Conservation (phyloP, 1,284 basidiomycete genomes). For the Cryptococcus sp. region DNA sequence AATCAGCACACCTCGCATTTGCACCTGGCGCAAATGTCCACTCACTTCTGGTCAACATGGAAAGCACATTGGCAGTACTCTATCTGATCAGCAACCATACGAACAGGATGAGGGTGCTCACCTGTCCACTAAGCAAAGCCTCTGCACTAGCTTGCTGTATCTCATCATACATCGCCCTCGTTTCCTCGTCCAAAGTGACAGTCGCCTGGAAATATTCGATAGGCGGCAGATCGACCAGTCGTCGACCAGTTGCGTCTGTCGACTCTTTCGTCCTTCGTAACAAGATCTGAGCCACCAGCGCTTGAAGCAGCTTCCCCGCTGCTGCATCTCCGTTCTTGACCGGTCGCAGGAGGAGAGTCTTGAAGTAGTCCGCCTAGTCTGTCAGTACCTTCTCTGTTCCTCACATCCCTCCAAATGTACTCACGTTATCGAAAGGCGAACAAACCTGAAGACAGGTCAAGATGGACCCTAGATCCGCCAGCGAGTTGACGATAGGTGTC, state of each 20-base stretch:
- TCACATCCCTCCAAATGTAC: no score
- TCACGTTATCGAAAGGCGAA: conserved; percentile 64
- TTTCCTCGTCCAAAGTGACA: conserved; percentile 62
- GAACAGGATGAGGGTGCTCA: conserved; percentile 3
- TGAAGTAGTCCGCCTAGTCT: conserved; percentile 65
- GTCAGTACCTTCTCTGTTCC: not conserved
- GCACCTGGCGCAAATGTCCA: no score
- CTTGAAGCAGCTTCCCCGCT: conserved; percentile 69
- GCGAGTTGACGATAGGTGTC: conserved; percentile 85
- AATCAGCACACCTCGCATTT: no score
- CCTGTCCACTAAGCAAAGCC: conserved; percentile 53
- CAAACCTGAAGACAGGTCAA: conserved; percentile 75
- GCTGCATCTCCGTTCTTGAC: conserved; percentile 60
- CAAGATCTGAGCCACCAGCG: conserved; percentile 74
- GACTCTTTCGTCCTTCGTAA: conserved; percentile 83
- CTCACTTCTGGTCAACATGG: conserved; percentile 66
- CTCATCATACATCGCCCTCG: conserved; percentile 67
- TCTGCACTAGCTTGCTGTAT: conserved; percentile 61
- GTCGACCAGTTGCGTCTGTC: conserved; percentile 68
- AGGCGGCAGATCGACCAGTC: conserved; percentile 67
- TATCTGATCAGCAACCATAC: conserved; percentile 9
- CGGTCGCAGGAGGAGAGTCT: conserved; percentile 65
- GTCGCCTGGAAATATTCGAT: conserved; percentile 50
- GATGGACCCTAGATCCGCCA: conserved; percentile 73
- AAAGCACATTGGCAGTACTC: conserved; percentile 58